These are phyloP conservation scores for Verbena officinalis DNA, from an alignment of 257 asterid species.

Conservation along the genomic window DNA sequence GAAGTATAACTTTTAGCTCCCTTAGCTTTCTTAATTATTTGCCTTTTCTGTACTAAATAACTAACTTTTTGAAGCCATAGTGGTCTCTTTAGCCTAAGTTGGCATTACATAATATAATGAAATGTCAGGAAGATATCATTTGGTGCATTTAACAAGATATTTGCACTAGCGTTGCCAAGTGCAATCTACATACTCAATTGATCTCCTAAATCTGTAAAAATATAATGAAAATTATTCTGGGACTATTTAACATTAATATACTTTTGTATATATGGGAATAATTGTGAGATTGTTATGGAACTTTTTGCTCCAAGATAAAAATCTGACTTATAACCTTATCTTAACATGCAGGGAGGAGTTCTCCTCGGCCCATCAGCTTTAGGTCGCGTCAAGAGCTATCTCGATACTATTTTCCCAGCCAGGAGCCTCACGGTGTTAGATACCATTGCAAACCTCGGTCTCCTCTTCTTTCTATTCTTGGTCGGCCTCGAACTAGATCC, in stretches of 20 bases:
- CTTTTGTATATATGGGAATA: background rate
- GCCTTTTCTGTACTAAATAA: too few relatives aligned
- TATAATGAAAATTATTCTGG: too few relatives aligned
- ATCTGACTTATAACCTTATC: background rate
- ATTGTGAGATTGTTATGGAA: background rate
- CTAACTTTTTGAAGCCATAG: too few relatives aligned
- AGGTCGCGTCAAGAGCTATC: conserved; percentile 54
- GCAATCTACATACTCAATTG: too few relatives aligned
- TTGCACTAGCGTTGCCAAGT: too few relatives aligned
- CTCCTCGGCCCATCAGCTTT: conserved; percentile 86
- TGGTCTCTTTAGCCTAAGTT: too few relatives aligned
- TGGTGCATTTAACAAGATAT: too few relatives aligned
- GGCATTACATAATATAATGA: too few relatives aligned
- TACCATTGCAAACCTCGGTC: conserved; percentile 79
- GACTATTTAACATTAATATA: too few relatives aligned
- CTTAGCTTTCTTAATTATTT: too few relatives aligned
- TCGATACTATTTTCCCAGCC: conserved; percentile 64
- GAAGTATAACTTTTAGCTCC: too few relatives aligned
- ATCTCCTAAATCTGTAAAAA: too few relatives aligned
- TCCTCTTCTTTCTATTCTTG: conserved; percentile 74
- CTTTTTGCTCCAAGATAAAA: background rate
- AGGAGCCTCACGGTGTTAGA: conserved; percentile 72
- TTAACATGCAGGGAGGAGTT: conserved; percentile 76
- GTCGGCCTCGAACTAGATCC: conserved; percentile 76
- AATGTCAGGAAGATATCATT: background rate